Base-by-base conservation (phyloP, 2,329 filamentous ascomycete genomes). In the Chaetomium olivaceum region DNA sequence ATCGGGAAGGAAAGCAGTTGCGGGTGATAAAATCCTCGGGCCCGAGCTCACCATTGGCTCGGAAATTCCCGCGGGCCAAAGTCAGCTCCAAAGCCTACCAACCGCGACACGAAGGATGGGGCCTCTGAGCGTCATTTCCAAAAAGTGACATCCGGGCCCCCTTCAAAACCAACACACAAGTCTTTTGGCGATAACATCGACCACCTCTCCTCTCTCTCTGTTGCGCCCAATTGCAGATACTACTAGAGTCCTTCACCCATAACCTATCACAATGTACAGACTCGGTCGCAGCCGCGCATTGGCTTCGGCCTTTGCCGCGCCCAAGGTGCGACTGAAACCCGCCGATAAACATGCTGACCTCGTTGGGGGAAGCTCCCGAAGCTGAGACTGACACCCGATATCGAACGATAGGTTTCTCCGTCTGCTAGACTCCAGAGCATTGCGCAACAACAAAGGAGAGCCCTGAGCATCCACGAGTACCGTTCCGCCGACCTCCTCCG, bases 381-480 rank as follows among this genome's bases (percentile, higher is more conserved):
- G 23, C 48, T 46, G 56, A 55, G 14, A 29, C 62, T 61, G 29
- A 64, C 39, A 7, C 21, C 21, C 8, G 16, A 3, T 36, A 57
- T 51, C 71, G 78, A 74, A 75, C 75, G 64, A n/a, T 74, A 81
- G 75, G 72, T 79, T 73, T 77, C 81, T 60, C 80, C 83, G 71
- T 77, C 81, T 69, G 76, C 83, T 75, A 85, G 85, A 81, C 79
- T 86, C 71, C 83, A 91, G 81, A 85, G 88, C 75, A 79, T 86
- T 75, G 85, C 81, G 73, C 86, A 95, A 81, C 93, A 97, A 82
- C 87, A 73, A 71, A 67, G 86, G 81, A 88, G 95, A 83, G 89
- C 91, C 77, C 87, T 99, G 77, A 95, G 92, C 77, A 97, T 99
- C 77, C 95, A 99, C 85, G 95, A 99, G 84, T 98, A 97, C 83